Conservation (phyloP, 2,329 filamentous ascomycete species). For the Fusarium newnesense region DNA sequence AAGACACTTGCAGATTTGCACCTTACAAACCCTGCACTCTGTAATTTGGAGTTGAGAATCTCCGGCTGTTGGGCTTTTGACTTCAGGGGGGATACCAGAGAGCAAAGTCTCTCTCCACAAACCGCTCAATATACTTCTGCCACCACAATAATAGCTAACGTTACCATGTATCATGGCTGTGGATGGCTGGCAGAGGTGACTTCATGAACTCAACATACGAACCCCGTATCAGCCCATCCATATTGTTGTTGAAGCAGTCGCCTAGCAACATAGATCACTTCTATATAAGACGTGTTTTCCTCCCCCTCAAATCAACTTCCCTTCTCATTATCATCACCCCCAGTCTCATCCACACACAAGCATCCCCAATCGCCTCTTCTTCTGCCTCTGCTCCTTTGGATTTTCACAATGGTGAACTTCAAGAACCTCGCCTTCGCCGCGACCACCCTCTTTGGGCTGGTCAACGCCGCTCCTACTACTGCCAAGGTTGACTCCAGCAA, state of each 20-base stretch:
- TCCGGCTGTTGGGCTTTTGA: not conserved
- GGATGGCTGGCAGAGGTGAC: not conserved
- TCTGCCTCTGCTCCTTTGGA: not conserved
- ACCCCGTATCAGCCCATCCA: not conserved
- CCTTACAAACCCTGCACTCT: not conserved
- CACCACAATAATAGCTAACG: not conserved
- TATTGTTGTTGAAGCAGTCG: not conserved
- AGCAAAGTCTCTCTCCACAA: not conserved
- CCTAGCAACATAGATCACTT: not conserved
- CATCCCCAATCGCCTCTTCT: constrained; percentile 4
- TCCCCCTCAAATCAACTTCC: not conserved
- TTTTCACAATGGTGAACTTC: constrained; percentile 46
- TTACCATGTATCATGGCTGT: not conserved
- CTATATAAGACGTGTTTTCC: constrained; percentile 36
- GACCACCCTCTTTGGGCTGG: constrained; percentile 39
- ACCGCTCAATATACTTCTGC: not conserved
- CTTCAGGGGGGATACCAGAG: not conserved
- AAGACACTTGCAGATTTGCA: constrained; percentile 3
- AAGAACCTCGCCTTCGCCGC: constrained; percentile 43
- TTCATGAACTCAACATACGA: not conserved
- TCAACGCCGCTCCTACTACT: constrained; percentile 38
- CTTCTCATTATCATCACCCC: constrained; percentile 17
- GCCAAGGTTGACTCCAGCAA: constrained; percentile 27
- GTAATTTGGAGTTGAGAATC: not conserved
- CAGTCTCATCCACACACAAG: constrained; percentile 17